Percentiles rank a stretch among this genome's conserved stretches.
Evolutionary conservation across 164 flowering plant genomes (phyloP).

Genomic region (Buxus sempervirens): DNA sequence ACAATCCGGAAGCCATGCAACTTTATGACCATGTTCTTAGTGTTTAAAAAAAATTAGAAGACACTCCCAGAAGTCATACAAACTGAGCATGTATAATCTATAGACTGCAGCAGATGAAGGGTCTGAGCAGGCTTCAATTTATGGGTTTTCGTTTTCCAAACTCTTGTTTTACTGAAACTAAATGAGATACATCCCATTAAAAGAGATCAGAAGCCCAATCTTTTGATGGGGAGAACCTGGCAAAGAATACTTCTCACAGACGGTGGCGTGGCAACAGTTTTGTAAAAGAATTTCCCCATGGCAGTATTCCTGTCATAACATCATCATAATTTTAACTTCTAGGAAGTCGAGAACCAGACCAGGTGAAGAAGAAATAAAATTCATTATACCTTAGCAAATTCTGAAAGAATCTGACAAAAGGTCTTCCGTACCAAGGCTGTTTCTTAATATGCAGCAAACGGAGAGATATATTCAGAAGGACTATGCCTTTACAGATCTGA

Average conservation of each 20-base stretch:
- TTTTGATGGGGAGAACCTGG: slow-evolving; percentile 53
- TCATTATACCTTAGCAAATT: slow-evolving; percentile 58
- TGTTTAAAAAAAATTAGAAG: too few relatives aligned
- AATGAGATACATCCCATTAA: neutral
- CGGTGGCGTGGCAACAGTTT: slow-evolving; percentile 72
- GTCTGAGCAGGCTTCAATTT: too few relatives aligned
- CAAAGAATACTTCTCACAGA: slow-evolving; percentile 78
- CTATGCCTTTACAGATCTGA: slow-evolving; percentile 67
- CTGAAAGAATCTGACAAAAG: slow-evolving; percentile 82
- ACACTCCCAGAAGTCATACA: too few relatives aligned
- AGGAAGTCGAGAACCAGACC: neutral
- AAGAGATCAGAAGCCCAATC: neutral
- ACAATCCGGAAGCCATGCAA: too few relatives aligned
- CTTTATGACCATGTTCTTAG: too few relatives aligned
- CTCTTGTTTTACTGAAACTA: neutral
- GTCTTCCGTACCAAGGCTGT: slow-evolving; percentile 88
- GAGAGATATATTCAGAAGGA: slow-evolving; percentile 79
- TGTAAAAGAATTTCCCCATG: slow-evolving; percentile 64
- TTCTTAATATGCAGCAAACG: slow-evolving; percentile 93
- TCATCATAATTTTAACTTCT: slow-evolving; percentile 3
- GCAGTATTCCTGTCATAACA: slow-evolving; percentile 61
- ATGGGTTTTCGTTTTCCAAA: neutral
- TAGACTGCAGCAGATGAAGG: too few relatives aligned
- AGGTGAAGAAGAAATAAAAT: neutral
- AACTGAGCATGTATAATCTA: too few relatives aligned